Conservation (phyloP, 2,329 filamentous ascomycete genomes). For the Beauveria varroae region DNA sequence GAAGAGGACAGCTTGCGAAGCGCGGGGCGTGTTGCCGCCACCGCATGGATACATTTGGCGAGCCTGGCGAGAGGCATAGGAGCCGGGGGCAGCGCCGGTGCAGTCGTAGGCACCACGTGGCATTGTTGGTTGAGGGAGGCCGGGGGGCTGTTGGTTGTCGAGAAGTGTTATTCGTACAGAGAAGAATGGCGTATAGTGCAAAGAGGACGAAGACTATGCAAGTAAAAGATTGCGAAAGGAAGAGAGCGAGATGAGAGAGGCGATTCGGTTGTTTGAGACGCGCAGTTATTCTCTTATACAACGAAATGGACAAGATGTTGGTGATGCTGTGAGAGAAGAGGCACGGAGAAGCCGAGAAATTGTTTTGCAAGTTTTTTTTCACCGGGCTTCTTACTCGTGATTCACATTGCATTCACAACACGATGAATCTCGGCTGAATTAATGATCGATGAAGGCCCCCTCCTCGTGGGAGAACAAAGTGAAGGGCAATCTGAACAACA, state of each 20-base stretch:
- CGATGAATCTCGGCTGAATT: background rate
- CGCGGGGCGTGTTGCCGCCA: constrained; percentile 2
- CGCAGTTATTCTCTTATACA: background rate
- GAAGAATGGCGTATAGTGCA: background rate
- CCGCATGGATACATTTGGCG: background rate
- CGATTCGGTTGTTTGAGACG: background rate
- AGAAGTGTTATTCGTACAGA: background rate
- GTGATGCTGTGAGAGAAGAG: background rate
- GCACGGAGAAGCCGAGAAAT: too few species aligned
- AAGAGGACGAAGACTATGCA: background rate
- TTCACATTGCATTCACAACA: background rate
- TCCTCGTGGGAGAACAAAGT: background rate
- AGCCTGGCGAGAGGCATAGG: background rate
- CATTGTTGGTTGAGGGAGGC: background rate
- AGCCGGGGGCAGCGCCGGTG: constrained; percentile 7
- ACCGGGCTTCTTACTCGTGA: background rate
- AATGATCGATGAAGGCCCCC: too few species aligned
- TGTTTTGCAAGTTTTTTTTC: too few species aligned
- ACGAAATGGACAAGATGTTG: background rate
- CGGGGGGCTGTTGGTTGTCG: background rate
- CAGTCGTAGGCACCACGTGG: constrained; percentile 9
- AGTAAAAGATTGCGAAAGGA: background rate
- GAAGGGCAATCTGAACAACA: constrained; percentile 7
- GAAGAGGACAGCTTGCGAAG: background rate
- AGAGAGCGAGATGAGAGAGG: background rate